Percentiles rank a stretch among this genome's conserved stretches.
These are phyloP conservation scores for Cicer judaicum DNA, from an alignment of 306 rosid genomes.

Conservation along the genomic window DNA sequence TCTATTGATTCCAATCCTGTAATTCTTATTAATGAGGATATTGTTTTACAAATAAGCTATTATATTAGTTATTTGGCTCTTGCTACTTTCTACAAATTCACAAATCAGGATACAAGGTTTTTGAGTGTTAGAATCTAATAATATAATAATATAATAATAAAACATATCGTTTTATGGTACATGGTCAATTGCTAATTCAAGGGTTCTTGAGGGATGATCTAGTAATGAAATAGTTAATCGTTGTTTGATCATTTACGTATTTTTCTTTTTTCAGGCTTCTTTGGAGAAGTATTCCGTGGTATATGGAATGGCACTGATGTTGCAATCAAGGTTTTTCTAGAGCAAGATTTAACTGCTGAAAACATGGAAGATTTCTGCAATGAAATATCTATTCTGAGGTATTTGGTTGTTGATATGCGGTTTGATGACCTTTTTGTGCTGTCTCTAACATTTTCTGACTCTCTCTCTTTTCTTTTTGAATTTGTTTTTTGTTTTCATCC, in stretches of 20 bases:
- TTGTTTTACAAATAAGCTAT: neutral
- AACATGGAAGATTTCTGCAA: conserved; percentile 99
- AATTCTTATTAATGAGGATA: neutral
- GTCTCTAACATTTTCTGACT: conserved; percentile 50
- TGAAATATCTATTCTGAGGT: conserved; percentile 97
- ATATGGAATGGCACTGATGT: conserved; percentile 98
- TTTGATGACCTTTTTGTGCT: conserved; percentile 37
- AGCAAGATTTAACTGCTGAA: conserved; percentile 94
- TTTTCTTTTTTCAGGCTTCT: conserved; percentile 72
- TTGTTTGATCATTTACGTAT: conserved; percentile 7
- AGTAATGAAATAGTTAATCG: no score
- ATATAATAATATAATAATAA: no score
- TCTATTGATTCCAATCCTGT: neutral
- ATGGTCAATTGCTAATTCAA: no score
- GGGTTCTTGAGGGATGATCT: no score
- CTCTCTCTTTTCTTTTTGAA: conserved; percentile 17
- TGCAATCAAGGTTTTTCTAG: conserved; percentile 94
- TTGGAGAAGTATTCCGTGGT: conserved; percentile 98
- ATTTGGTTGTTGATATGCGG: conserved; percentile 36
- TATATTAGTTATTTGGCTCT: neutral
- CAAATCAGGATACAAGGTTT: neutral
- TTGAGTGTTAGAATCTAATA: no score
- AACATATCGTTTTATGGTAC: no score
- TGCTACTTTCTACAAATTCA: neutral
- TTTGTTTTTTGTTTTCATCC: conserved; percentile 45